Evolutionary conservation across 805 yeast genomes (phyloP).

Genomic region (Kluyveromyces dobzhanskii): DNA sequence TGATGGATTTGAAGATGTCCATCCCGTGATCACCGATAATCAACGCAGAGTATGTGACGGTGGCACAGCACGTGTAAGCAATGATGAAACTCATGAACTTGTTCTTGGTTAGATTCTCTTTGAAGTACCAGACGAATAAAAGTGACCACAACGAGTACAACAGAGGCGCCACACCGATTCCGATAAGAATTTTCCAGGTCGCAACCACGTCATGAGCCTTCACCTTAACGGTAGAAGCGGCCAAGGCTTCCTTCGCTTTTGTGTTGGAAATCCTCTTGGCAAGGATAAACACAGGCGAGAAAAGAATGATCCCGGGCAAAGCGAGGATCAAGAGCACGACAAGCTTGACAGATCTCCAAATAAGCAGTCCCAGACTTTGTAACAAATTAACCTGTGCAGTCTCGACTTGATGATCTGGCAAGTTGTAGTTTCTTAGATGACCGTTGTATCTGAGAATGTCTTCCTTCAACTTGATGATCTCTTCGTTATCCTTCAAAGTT

Average conservation of each 20-base stretch:
- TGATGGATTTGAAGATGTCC: slow-evolving; percentile 75
- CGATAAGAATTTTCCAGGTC: slow-evolving; percentile 90
- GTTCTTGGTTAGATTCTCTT: slow-evolving; percentile 27
- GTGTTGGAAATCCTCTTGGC: slow-evolving; percentile 65
- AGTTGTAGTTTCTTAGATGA: slow-evolving; percentile 59
- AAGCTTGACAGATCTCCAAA: slow-evolving; percentile 51
- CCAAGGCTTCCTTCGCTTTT: slow-evolving; percentile 73
- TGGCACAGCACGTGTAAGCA: slow-evolving; percentile 56
- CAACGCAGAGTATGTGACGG: slow-evolving; percentile 83
- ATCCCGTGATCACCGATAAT: slow-evolving; percentile 88
- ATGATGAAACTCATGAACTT: slow-evolving; percentile 37
- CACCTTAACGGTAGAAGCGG: slow-evolving; percentile 81
- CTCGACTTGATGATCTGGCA: slow-evolving; percentile 44
- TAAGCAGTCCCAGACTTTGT: slow-evolving; percentile 42
- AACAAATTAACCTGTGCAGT: slow-evolving; percentile 42
- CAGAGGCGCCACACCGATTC: slow-evolving; percentile 83
- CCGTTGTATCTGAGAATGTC: slow-evolving; percentile 69
- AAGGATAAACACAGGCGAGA: slow-evolving; percentile 79
- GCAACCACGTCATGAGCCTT: slow-evolving; percentile 92
- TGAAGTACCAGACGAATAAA: slow-evolving; percentile 36
- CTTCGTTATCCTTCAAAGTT: slow-evolving; percentile 62
- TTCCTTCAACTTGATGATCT: slow-evolving; percentile 48
- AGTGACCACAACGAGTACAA: slow-evolving; percentile 75
- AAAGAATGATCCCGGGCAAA: slow-evolving; percentile 80
- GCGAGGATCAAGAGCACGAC: slow-evolving; percentile 52